Base-by-base conservation (phyloP, 257 asterid genomes). In the Ilex asprella region DNA sequence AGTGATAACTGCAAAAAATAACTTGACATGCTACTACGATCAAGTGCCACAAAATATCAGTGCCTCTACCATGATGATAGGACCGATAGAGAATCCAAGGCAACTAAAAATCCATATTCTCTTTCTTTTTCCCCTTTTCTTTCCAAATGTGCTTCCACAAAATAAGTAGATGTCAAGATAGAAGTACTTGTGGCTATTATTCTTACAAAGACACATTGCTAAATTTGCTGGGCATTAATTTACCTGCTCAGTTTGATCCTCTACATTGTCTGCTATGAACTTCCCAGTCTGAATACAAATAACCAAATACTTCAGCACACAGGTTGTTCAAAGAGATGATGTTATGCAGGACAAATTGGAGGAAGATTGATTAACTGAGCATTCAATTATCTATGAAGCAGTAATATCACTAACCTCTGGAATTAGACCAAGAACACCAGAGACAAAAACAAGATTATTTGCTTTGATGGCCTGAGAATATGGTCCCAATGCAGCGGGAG, bases 221-320 rank as follows among this genome's bases (percentile, higher is more conserved):
- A 49, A 49, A 4, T 49, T 49, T 11, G 5, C 54, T 2, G 54
- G 54, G 10, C 14, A 49, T 12, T 49, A 49, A 49, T 15, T 49
- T 83, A 89, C 99, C 99, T 89, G 99, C 81, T 89, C 97, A 14
- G 99, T 89, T 77, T 93, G 99, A 21, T 83, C 97, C 82, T 93
- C 99, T 29, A 93, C 95, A 29, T 55, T 58, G n/a, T 89, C 97
- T 0, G 99, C 89, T 69, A 89, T 84, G 64, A 92, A 85, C 67
- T 70, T 75, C 67, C 97, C 96, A 11, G 96, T 87, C 97, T 93
- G 87, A 75, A 85, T 54, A 68, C 16, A 55, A 65, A 65, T 53
- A 39, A 3, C 29, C 54, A 63, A 71, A 39, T 31, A 66, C 53
- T 31, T 51, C 4, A 67, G 30, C 59, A 61, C 39, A n/a, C 56